phyloP scores from a whole-genome alignment of 164 flowering plant species.

The Brasenia schreberi region DNA sequence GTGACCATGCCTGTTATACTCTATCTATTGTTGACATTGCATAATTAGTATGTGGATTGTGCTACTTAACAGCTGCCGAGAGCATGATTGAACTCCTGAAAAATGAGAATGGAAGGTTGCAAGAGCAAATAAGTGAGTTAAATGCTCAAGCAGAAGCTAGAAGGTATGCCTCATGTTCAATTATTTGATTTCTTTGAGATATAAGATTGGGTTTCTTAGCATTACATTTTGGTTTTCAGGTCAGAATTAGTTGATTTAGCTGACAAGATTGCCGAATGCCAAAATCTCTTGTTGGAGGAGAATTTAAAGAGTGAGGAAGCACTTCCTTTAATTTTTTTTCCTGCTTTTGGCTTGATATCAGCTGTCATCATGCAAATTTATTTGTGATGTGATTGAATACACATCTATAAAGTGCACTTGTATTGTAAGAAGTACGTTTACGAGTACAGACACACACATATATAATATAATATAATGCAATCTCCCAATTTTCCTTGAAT shows the following conservation, averaged over 20 bases:
- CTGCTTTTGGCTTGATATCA: neutral
- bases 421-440: no score
- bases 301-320: constrained; percentile 40
- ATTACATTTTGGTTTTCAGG: neutral
- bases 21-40: neutral
- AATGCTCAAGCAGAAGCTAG: constrained; percentile 28
- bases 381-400: no score
- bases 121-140: constrained; percentile 27
- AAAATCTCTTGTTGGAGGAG: constrained; percentile 41
- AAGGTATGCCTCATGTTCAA: constrained; percentile 25
- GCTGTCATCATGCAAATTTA: no score
- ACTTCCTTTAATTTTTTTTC: neutral
- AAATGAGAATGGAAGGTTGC: constrained; percentile 37
- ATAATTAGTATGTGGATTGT: no score
- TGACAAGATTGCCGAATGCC: constrained; percentile 18
- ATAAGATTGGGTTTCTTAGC: neutral
- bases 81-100: constrained; percentile 43
- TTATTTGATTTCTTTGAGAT: neutral
- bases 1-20: neutral
- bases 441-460: no score
- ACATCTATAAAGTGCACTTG: no score
- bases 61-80: constrained; percentile 48
- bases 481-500: no score
- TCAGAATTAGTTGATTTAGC: neutral
- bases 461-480: no score